Evolutionary conservation across 2,329 filamentous ascomycete species (phyloP), one percentile per base, ranked within the genome.

Genomic region (Aspergillus felis): DNA sequence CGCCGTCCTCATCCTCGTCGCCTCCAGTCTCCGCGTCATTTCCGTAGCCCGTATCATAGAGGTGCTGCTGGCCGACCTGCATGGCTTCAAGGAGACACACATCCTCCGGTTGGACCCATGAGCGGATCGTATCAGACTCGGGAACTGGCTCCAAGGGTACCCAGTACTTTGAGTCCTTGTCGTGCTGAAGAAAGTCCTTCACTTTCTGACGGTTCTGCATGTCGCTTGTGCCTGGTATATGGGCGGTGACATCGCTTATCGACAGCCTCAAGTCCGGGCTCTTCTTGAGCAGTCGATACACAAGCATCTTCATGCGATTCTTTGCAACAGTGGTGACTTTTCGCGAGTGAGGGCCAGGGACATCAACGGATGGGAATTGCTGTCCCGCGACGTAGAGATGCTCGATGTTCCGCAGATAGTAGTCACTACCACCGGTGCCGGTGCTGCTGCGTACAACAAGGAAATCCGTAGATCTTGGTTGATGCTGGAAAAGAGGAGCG

Each of bases 301-400:
- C 90, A 42, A 99, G 87, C 88, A 97, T 97, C 79, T 94, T 96
- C 74, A 99, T 87, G 38, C 94, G 87, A 74, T 94, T 96, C 79
- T 99, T 99, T 38, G 91, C 88, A n/a, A 93, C 92, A 57, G 95
- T 96, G 0, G 94, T 99, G 29, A 97, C 93, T 73, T 94, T 96
- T 60, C 94, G 84, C 41, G 92, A 95, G 71, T 97, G 92, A 2
- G 92, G 93, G 0, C 92, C 92, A 3, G 94, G 94, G 4, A 99
- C 89, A 67, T 97, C 92, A 29, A 93, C 86, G 0, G 90, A 91
- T 1, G 94, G 94, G 68, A 97, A 92, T 56, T 93, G 89, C 71
- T 99, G 94, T 6, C 94, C 94, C 25, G 96, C 94, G 20, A 91
- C 88, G 68, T 90, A 93, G 5, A 99, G 78, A 69, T 97, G 90